These are phyloP conservation scores for Salvia rosmarinus DNA, from an alignment of 257 asterid genomes.

Conservation along the genomic window DNA sequence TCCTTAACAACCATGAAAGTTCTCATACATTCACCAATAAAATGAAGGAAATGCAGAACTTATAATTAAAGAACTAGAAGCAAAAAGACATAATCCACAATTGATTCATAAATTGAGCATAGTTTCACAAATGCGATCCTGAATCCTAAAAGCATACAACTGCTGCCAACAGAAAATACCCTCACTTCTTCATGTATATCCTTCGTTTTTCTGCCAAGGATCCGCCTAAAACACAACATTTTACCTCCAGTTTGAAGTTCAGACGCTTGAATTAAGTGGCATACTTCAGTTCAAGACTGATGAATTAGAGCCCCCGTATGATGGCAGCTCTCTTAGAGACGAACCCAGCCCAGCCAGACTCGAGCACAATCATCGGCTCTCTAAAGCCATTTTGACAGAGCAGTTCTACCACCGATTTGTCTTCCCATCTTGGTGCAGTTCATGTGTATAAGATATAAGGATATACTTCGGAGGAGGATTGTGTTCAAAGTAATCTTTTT, in stretches of 20 bases:
- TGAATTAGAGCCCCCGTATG: neutral
- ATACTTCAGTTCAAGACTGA: too few species aligned
- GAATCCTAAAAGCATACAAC: neutral
- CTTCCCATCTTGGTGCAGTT: slow-evolving; percentile 1
- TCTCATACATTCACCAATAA: too few species aligned
- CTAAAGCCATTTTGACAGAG: neutral
- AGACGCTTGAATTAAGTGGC: neutral
- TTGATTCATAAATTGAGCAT: neutral
- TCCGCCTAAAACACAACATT: neutral
- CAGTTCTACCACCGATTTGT: neutral
- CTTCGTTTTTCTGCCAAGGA: neutral
- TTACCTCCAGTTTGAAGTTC: neutral
- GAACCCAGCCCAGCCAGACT: neutral
- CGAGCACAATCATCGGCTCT: neutral
- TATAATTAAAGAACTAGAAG: neutral
- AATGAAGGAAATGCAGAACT: neutral
- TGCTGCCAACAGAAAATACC: neutral
- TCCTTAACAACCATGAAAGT: too few species aligned
- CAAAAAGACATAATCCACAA: neutral
- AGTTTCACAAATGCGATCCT: neutral
- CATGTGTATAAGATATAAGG: neutral
- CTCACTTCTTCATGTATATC: neutral
- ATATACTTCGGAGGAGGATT: neutral
- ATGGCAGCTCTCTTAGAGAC: neutral
- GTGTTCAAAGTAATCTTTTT: neutral